phyloP scores from a whole-genome alignment of 169 alveolate genomes.

The Cryptosporidium viatorum region DNA sequence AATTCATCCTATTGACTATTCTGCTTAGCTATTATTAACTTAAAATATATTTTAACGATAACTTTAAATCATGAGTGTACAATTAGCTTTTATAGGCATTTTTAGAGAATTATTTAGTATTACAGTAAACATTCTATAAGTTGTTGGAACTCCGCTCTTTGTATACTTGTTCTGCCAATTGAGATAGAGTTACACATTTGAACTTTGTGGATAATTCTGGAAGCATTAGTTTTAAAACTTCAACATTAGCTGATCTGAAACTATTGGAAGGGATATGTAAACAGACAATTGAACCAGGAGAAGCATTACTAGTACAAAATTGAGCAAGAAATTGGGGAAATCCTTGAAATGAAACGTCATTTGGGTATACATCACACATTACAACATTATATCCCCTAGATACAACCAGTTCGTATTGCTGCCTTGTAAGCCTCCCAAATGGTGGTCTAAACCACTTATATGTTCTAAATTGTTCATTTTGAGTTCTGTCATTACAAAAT shows the following conservation, averaged over 20 bases:
- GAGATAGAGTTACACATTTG: constrained; percentile 74
- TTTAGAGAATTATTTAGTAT: not conserved
- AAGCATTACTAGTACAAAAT: constrained; percentile 64
- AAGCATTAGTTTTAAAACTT: constrained; percentile 53
- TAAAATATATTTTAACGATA: too few relatives aligned
- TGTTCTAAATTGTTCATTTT: not conserved
- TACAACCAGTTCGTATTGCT: constrained; percentile 57
- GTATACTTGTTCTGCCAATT: constrained; percentile 36
- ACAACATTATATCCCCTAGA: constrained; percentile 69
- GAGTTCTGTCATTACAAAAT: not conserved
- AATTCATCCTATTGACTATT: not conserved
- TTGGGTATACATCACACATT: constrained; percentile 76
- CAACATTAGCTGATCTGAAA: constrained; percentile 67
- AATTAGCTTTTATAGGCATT: not conserved
- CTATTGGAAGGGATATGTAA: constrained; percentile 70
- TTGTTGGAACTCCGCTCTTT: constrained; percentile 8
- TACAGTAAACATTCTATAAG: not conserved
- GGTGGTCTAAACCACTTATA: constrained; percentile 78
- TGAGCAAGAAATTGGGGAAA: constrained; percentile 73
- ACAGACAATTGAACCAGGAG: constrained; percentile 77
- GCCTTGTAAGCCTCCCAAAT: constrained; percentile 62
- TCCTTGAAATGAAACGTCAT: constrained; percentile 71
- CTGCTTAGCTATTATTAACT: not conserved
- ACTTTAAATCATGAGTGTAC: not conserved
- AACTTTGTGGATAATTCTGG: constrained; percentile 59